Evolutionary conservation across 306 rosid genomes (phyloP).

Genomic region (barrel medic (Medicago truncatula)): MtrunA17r5.0-ANR NC_053046.1:7659001-7659500

Average conservation of each 20-base stretch:
- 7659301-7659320: slow-evolving; percentile 98
- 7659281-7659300: slow-evolving; percentile 96
- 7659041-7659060: slow-evolving; percentile 94
- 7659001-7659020: slow-evolving; percentile 8
- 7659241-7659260: slow-evolving; percentile 42
- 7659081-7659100: slow-evolving; percentile 95
- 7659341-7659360: slow-evolving; percentile 98
- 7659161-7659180: slow-evolving; percentile 99
- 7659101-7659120: slow-evolving; percentile 93
- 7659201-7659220: slow-evolving; percentile 23
- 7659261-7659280: slow-evolving; percentile 48
- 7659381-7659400: slow-evolving; percentile 91
- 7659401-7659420: slow-evolving; percentile 81
- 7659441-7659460: background rate
- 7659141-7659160: slow-evolving; percentile 89
- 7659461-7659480: slow-evolving; percentile 12
- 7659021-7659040: slow-evolving; percentile 34
- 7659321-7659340: slow-evolving; percentile 90
- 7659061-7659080: slow-evolving; percentile 94
- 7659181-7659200: slow-evolving; percentile 83
- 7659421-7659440: slow-evolving; percentile 54
- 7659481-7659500: background rate
- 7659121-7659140: slow-evolving; percentile 91
- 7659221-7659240: slow-evolving; percentile 6
- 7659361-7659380: slow-evolving; percentile 89